Evolutionary conservation across 2,329 filamentous ascomycete species (phyloP).

Genomic region (Fusarium incarnatum): DNA sequence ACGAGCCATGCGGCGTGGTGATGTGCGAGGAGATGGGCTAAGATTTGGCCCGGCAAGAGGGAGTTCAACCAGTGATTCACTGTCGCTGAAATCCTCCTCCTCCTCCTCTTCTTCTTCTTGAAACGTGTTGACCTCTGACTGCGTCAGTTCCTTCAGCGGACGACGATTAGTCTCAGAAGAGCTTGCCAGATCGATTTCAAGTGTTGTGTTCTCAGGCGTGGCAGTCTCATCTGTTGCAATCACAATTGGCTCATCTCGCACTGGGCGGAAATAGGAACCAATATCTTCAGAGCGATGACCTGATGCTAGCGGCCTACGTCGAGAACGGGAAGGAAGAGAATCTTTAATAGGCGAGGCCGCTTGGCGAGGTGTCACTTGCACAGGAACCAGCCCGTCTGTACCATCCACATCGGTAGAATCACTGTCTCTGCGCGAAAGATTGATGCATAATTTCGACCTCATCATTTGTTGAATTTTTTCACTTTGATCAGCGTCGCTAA

Average conservation of each 20-base stretch:
- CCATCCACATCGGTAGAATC: conserved; percentile 47
- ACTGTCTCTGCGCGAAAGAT: conserved; percentile 51
- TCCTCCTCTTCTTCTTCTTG: conserved; percentile 38
- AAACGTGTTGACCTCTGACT: conserved; percentile 36
- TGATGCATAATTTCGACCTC: conserved; percentile 48
- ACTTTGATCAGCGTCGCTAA: not conserved
- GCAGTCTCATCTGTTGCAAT: conserved; percentile 54
- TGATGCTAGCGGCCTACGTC: conserved; percentile 9
- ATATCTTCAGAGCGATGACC: conserved; percentile 44
- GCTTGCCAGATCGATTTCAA: conserved; percentile 6
- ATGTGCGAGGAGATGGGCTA: conserved; percentile 10
- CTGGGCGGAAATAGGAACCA: conserved; percentile 48
- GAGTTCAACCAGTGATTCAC: conserved; percentile 1
- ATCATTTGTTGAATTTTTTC: conserved; percentile 36
- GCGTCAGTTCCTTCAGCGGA: conserved; percentile 42
- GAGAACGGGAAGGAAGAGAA: conserved; percentile 3
- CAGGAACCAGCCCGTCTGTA: conserved; percentile 35
- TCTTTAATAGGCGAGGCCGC: conserved; percentile 7
- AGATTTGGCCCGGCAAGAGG: conserved; percentile 11
- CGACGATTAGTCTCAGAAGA: conserved; percentile 23
- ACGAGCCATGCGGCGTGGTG: conserved; percentile 7
- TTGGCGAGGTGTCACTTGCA: conserved; percentile 43
- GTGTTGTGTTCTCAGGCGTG: conserved; percentile 36
- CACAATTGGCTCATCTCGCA: conserved; percentile 43
- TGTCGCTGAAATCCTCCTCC: conserved; percentile 3